phyloP scores from a whole-genome alignment of 495 filamentous ascomycete species.

The Trichoderma virens region DNA sequence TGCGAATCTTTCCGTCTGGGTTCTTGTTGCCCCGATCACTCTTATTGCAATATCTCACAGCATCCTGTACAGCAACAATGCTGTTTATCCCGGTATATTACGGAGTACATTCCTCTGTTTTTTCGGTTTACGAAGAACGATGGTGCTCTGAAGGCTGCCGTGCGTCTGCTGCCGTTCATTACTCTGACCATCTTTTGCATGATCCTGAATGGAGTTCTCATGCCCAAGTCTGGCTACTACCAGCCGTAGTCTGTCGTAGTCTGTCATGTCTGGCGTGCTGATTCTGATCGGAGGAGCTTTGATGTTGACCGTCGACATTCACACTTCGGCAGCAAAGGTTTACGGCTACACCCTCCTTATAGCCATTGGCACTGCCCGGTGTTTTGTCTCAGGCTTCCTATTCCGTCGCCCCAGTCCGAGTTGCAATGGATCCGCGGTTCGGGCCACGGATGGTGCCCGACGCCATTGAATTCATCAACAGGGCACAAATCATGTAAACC shows the following conservation, averaged over 20 bases:
- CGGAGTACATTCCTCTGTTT: slow-evolving; percentile 48
- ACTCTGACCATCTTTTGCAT: slow-evolving; percentile 38
- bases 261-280: slow-evolving; percentile 41
- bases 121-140: slow-evolving; percentile 51
- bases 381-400: slow-evolving; percentile 43
- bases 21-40: slow-evolving; percentile 35
- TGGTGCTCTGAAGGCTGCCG: slow-evolving; percentile 39
- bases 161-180: slow-evolving; percentile 53
- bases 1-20: slow-evolving; percentile 40
- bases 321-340: slow-evolving; percentile 29
- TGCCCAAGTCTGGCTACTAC: slow-evolving; percentile 47
- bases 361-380: slow-evolving; percentile 48
- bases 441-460: too few species aligned
- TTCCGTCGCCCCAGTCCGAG: slow-evolving; percentile 49
- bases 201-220: slow-evolving; percentile 42
- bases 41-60: slow-evolving; percentile 37
- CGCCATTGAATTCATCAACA: too few species aligned
- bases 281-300: slow-evolving; percentile 42
- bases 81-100: slow-evolving; percentile 36
- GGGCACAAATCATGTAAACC: too few species aligned
- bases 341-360: slow-evolving; percentile 49
- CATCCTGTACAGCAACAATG: slow-evolving; percentile 25
- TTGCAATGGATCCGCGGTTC: too few species aligned
- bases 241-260: slow-evolving; percentile 50
- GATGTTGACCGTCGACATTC: slow-evolving; percentile 34